Evolutionary conservation across 2,329 filamentous ascomycete genomes (phyloP).

Genomic region (Trichoderma guizhouense): DNA sequence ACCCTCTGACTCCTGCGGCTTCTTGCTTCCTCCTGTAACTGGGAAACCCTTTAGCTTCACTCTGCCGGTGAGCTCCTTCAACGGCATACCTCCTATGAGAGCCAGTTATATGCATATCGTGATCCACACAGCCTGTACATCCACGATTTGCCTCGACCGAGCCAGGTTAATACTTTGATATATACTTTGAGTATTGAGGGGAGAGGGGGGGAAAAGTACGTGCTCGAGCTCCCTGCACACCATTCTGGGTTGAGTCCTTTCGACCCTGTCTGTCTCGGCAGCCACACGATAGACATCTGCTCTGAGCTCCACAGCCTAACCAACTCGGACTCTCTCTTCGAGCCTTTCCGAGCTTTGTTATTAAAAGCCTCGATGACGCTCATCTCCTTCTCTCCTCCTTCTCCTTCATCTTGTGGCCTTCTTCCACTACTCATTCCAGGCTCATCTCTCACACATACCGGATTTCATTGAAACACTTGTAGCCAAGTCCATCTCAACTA

Average conservation of each 20-base stretch:
- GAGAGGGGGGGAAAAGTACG: constrained; percentile 26
- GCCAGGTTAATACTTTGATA: constrained; percentile 14
- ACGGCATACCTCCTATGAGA: not conserved
- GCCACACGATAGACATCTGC: constrained; percentile 36
- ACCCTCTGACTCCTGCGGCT: constrained; percentile 30
- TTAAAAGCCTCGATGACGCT: not conserved
- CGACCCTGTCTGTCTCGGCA: constrained; percentile 45
- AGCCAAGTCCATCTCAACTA: not conserved
- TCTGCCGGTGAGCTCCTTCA: not conserved
- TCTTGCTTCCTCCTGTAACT: constrained; percentile 29
- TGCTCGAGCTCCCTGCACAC: constrained; percentile 32
- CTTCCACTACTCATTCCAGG: not conserved
- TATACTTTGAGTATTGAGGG: constrained; percentile 17
- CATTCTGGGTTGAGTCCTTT: constrained; percentile 35
- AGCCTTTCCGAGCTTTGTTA: not conserved
- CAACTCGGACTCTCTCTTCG: not conserved
- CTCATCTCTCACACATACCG: not conserved
- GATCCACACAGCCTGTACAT: constrained; percentile 10
- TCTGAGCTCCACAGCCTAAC: not conserved
- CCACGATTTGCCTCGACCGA: constrained; percentile 15
- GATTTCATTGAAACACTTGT: not conserved
- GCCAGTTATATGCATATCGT: constrained; percentile 11
- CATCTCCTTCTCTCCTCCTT: not conserved
- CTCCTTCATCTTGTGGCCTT: not conserved
- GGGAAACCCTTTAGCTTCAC: constrained; percentile 15